Percentiles rank a stretch among this genome's conserved stretches.
Conservation (phyloP, 2,329 filamentous ascomycete genomes). For the Aspergillus awamori region DNA sequence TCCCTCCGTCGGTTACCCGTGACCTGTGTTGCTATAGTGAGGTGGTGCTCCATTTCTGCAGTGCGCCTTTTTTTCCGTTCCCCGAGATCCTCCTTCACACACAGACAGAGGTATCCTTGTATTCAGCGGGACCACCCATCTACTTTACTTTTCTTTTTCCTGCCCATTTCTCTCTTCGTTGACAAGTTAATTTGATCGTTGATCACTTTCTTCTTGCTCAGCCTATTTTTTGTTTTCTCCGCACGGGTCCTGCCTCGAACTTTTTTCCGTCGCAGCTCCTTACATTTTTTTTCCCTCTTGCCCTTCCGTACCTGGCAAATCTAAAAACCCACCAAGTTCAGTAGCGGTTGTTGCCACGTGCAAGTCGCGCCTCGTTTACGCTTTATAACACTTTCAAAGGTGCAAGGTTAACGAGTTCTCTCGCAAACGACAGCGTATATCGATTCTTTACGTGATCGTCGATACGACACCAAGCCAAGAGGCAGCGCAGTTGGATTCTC, state of each 20-base stretch:
- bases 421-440: slow-evolving; percentile 12
- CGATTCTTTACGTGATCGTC: slow-evolving; percentile 13
- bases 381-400: slow-evolving; percentile 26
- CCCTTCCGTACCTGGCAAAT: slow-evolving; percentile 9
- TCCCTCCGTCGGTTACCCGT: slow-evolving; percentile 22
- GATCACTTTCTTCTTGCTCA: slow-evolving; percentile 16
- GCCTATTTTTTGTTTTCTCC: slow-evolving; percentile 19
- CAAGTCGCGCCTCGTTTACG: slow-evolving; percentile 27
- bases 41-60: slow-evolving; percentile 25
- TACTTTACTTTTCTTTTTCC: slow-evolving; percentile 21
- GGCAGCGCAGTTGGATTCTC: slow-evolving; percentile 16
- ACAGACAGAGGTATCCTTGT: slow-evolving; percentile 16
- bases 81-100: slow-evolving; percentile 23
- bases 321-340: slow-evolving; percentile 14
- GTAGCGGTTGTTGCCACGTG: slow-evolving; percentile 28
- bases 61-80: slow-evolving; percentile 23
- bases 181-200: slow-evolving; percentile 27
- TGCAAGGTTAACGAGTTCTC: slow-evolving; percentile 19
- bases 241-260: slow-evolving; percentile 25
- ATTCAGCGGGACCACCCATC: slow-evolving; percentile 18
- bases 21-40: slow-evolving; percentile 28
- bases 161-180: slow-evolving; percentile 12
- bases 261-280: slow-evolving; percentile 22
- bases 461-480: slow-evolving; percentile 11
- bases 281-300: slow-evolving; percentile 18